Percentiles rank a stretch among this genome's conserved stretches.
phyloP scores from a whole-genome alignment of 2,329 filamentous ascomycete genomes.

The Pseudogymnoascus sp. region DNA sequence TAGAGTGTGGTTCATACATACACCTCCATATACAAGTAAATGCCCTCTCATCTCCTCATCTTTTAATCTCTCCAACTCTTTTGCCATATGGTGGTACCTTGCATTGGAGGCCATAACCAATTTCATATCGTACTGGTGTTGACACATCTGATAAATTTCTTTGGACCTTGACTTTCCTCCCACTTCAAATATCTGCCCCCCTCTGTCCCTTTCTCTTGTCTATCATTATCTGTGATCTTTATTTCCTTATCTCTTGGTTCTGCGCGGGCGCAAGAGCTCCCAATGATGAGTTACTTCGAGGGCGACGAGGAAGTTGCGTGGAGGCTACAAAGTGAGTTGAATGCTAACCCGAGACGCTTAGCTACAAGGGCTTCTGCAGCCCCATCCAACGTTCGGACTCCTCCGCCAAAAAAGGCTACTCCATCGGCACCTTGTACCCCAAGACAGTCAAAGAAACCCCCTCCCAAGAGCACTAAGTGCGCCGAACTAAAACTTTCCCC shows the following conservation, averaged over 20 bases:
- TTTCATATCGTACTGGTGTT: background rate
- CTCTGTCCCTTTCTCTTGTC: background rate
- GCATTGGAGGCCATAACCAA: background rate
- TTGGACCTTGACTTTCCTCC: background rate
- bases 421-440: background rate
- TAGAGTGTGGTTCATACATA: background rate
- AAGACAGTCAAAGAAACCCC: background rate
- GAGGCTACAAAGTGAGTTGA: background rate
- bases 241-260: background rate
- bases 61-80: background rate
- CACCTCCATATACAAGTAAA: background rate
- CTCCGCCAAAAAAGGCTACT: background rate
- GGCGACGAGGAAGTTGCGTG: background rate
- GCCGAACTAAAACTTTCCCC: background rate
- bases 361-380: background rate
- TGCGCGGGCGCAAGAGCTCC: background rate
- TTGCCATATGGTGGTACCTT: background rate
- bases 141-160: background rate
- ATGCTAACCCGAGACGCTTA: slow-evolving; percentile 10
- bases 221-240: background rate
- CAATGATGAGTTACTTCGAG: background rate
- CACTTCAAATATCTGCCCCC: background rate
- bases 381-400: background rate
- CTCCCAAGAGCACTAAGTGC: background rate
- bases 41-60: background rate